Evolutionary conservation across 805 yeast genomes (phyloP).

Genomic region (Komagataella phaffii): DNA sequence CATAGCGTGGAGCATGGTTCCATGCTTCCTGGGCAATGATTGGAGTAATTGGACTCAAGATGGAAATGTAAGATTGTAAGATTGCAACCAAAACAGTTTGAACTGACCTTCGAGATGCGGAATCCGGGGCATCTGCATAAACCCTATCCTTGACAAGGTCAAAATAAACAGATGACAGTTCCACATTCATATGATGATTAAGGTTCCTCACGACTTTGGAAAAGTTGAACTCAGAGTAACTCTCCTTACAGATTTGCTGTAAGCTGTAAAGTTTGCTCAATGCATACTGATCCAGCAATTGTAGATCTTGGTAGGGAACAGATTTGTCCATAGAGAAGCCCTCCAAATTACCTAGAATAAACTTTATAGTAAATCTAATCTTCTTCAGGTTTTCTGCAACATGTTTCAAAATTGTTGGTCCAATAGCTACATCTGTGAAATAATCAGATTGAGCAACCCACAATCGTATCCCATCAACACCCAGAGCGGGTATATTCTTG

Average conservation of each 20-base stretch:
- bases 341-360: constrained; percentile 64
- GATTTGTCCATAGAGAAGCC: constrained; percentile 19
- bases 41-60: constrained; percentile 76
- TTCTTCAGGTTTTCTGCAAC: constrained; percentile 76
- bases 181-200: constrained; percentile 60
- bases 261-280: constrained; percentile 40
- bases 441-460: constrained; percentile 88
- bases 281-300: constrained; percentile 45
- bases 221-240: constrained; percentile 50
- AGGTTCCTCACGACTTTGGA: constrained; percentile 55
- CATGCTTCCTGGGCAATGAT: constrained; percentile 80
- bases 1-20: constrained; percentile 33
- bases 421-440: constrained; percentile 65
- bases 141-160: constrained; percentile 77
- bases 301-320: constrained; percentile 25
- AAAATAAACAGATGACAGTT: constrained; percentile 73
- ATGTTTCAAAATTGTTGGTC: constrained; percentile 57
- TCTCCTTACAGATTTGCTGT: constrained; percentile 22
- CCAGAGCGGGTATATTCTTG: constrained; percentile 45
- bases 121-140: constrained; percentile 48
- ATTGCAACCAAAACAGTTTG: constrained; percentile 57
- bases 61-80: constrained; percentile 45
- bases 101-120: constrained; percentile 36
- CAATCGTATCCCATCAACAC: constrained; percentile 82
- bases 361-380: constrained; percentile 68